Evolutionary conservation across 192 early-diverging fungal species (phyloP).

Genomic region (Fimicolochytrium jonesii): DNA sequence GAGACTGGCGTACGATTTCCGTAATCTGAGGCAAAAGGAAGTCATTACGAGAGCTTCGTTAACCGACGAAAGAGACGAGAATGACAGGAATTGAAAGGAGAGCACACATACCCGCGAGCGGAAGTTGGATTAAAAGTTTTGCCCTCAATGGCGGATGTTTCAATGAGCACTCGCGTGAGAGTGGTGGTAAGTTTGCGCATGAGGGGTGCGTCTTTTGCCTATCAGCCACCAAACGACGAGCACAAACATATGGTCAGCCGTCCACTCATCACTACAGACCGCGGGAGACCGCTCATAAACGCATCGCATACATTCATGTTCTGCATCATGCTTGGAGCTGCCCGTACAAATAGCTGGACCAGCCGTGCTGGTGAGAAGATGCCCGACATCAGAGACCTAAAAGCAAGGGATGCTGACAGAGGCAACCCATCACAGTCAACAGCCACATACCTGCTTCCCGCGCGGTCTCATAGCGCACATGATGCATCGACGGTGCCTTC

Average conservation of each 20-base stretch:
- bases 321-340: slow-evolving; percentile 18
- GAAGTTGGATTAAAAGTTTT: slow-evolving; percentile 9
- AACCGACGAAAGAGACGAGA: too few species aligned
- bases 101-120: too few species aligned
- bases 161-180: slow-evolving; percentile 15
- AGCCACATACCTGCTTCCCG: slow-evolving; percentile 16
- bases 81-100: too few species aligned
- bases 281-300: too few species aligned
- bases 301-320: slow-evolving; percentile 10
- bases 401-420: too few species aligned
- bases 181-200: slow-evolving; percentile 14
- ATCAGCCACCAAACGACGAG: neutral
- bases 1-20: slow-evolving; percentile 17
- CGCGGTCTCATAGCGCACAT: slow-evolving; percentile 23
- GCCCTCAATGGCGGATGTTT: slow-evolving; percentile 18
- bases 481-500: slow-evolving; percentile 3
- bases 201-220: slow-evolving; percentile 17
- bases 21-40: neutral
- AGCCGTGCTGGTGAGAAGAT: slow-evolving; percentile 16
- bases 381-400: too few species aligned
- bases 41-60: too few species aligned
- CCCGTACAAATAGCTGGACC: slow-evolving; percentile 19
- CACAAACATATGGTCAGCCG: too few species aligned
- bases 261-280: too few species aligned
- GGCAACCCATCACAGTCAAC: too few species aligned